A percentile compares a stretch with the other conserved stretches of the same genome.
Conservation (phyloP, 2,329 filamentous ascomycete genomes). For the Aspergillus floridensis region DNA sequence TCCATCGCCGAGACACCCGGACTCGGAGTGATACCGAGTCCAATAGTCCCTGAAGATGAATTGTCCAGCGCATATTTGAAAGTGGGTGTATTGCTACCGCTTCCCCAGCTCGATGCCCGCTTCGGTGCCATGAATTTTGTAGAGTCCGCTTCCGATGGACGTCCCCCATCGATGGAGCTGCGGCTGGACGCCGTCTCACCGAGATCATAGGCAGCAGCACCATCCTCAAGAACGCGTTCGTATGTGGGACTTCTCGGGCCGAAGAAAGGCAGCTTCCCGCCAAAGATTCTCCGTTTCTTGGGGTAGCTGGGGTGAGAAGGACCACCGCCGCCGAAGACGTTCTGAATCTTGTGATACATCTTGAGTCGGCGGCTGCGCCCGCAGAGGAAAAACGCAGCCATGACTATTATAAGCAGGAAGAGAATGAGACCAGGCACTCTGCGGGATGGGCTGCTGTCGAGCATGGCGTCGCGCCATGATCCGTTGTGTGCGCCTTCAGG, state of each 20-base stretch:
- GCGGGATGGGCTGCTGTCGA: constrained; percentile 64
- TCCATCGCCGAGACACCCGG: constrained; percentile 48
- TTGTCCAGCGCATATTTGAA: constrained; percentile 43
- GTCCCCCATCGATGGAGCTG: constrained; percentile 59
- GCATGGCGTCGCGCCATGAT: constrained; percentile 61
- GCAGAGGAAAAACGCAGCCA: constrained; percentile 70
- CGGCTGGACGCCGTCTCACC: constrained; percentile 57
- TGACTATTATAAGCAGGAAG: constrained; percentile 69
- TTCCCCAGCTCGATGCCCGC: constrained; percentile 34
- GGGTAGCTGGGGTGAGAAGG: constrained; percentile 32
- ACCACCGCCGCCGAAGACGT: constrained; percentile 29
- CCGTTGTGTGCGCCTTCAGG: constrained; percentile 40
- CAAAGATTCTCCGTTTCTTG: constrained; percentile 62
- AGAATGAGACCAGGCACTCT: constrained; percentile 72
- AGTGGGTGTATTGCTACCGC: constrained; percentile 28
- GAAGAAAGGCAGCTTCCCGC: constrained; percentile 46
- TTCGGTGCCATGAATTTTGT: constrained; percentile 59
- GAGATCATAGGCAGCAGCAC: constrained; percentile 73
- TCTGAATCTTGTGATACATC: constrained; percentile 56
- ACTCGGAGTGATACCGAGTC: constrained; percentile 35
- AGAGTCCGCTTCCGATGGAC: constrained; percentile 55
- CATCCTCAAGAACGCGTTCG: constrained; percentile 83
- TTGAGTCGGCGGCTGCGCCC: constrained; percentile 72
- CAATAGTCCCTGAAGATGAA: constrained; percentile 39
- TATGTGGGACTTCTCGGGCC: constrained; percentile 54